These are phyloP conservation scores for Termitomyces sp. DNA, from an alignment of 768 basidiomycete species.

Conservation along the genomic window DNA sequence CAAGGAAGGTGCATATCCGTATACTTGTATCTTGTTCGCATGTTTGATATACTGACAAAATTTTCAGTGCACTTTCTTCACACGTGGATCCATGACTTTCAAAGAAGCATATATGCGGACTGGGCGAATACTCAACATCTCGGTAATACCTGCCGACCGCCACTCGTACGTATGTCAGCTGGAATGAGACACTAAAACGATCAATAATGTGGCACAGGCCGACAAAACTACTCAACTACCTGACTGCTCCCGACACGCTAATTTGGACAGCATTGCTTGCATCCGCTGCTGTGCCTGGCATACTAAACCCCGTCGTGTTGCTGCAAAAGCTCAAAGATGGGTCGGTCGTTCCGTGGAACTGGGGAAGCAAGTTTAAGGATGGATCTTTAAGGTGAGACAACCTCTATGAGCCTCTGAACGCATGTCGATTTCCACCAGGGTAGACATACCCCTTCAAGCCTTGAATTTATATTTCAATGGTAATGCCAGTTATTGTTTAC, in stretches of 20 bases:
- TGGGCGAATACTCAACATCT: slow-evolving; percentile 89
- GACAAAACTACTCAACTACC: slow-evolving; percentile 92
- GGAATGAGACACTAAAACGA: neutral
- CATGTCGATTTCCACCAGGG: slow-evolving; percentile 35
- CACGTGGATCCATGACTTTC: slow-evolving; percentile 91
- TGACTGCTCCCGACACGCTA: slow-evolving; percentile 90
- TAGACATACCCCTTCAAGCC: slow-evolving; percentile 91
- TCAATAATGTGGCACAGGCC: slow-evolving; percentile 45
- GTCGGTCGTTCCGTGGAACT: slow-evolving; percentile 83
- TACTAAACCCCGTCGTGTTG: slow-evolving; percentile 90
- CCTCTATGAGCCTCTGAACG: neutral
- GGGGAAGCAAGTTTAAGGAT: slow-evolving; percentile 92
- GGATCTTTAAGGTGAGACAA: slow-evolving; percentile 69
- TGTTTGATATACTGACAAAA: neutral
- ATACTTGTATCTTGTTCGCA: neutral
- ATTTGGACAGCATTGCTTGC: slow-evolving; percentile 81
- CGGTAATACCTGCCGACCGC: slow-evolving; percentile 84
- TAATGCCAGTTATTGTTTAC: slow-evolving; percentile 15
- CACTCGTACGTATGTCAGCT: slow-evolving; percentile 53
- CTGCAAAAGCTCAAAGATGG: slow-evolving; percentile 89
- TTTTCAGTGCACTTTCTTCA: slow-evolving; percentile 78
- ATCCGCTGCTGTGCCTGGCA: slow-evolving; percentile 93
- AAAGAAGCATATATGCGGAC: slow-evolving; percentile 91
- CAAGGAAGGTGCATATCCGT: slow-evolving; percentile 62
- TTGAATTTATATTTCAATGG: slow-evolving; percentile 89